Conservation (phyloP, 2,329 filamentous ascomycete genomes). For the Beauveria sp. region DNA sequence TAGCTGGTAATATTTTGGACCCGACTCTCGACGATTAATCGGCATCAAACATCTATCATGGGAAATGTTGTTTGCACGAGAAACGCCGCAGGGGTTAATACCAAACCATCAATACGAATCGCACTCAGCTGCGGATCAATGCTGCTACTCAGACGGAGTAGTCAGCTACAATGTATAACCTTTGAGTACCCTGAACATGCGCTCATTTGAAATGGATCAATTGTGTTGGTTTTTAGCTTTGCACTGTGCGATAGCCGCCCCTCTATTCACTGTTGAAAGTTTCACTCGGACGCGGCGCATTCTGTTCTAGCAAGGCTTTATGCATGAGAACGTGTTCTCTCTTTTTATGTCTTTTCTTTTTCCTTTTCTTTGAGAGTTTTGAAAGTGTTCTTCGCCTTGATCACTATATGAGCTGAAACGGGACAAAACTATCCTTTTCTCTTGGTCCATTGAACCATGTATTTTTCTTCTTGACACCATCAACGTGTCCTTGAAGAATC, state of each 20-base stretch:
- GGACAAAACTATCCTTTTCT: slow-evolving; percentile 7
- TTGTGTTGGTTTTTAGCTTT: background rate
- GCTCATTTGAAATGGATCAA: slow-evolving; percentile 1
- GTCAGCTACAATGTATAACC: slow-evolving; percentile 17
- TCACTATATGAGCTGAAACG: slow-evolving; percentile 3
- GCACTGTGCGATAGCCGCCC: background rate
- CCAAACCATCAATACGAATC: background rate
- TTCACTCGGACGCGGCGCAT: background rate
- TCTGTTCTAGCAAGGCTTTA: background rate
- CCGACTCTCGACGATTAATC: background rate
- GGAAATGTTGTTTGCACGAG: background rate
- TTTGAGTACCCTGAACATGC: slow-evolving; percentile 14
- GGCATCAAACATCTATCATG: background rate
- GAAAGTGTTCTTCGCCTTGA: slow-evolving; percentile 7
- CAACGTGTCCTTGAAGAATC: background rate
- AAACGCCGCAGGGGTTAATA: background rate
- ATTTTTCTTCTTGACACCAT: background rate
- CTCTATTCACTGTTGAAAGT: background rate
- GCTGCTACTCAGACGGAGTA: background rate
- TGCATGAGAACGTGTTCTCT: background rate
- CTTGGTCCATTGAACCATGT: background rate
- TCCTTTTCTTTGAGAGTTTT: background rate
- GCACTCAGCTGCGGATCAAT: slow-evolving; percentile 8
- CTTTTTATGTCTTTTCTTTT: background rate
- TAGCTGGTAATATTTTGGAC: background rate